These are phyloP conservation scores for Picea abies DNA, from an alignment of 83 land plant species.

Conservation along the genomic window DNA sequence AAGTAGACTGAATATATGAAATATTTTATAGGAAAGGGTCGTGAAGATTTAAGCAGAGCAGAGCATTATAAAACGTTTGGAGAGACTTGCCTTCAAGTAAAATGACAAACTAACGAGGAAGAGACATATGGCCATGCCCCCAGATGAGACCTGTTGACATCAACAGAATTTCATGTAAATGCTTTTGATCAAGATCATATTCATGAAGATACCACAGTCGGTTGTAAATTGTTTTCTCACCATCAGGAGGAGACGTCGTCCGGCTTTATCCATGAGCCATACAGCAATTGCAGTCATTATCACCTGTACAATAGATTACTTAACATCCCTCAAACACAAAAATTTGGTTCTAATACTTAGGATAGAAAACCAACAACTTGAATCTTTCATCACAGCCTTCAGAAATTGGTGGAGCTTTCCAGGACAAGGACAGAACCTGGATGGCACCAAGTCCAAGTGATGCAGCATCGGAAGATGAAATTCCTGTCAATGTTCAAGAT, in stretches of 20 bases:
- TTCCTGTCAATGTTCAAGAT: slow-evolving; percentile 42
- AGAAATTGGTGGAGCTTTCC: neutral
- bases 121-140: slow-evolving; percentile 81
- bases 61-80: neutral
- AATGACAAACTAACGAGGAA: slow-evolving; percentile 85
- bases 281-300: slow-evolving; percentile 78
- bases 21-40: neutral
- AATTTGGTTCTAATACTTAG: neutral
- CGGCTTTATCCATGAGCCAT: slow-evolving; percentile 91
- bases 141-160: slow-evolving; percentile 68
- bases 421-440: slow-evolving; percentile 50
- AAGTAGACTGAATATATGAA: neutral
- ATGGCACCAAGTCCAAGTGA: slow-evolving; percentile 74
- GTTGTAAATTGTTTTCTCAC: slow-evolving; percentile 31
- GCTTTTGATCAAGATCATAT: neutral
- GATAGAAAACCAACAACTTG: neutral
- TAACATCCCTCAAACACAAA: neutral
- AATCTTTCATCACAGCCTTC: neutral
- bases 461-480: slow-evolving; percentile 68
- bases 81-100: slow-evolving; percentile 59
- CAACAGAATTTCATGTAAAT: neutral
- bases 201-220: neutral
- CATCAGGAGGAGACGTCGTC: slow-evolving; percentile 84
- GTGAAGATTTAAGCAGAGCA: neutral
- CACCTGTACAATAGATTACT: slow-evolving; percentile 49